These are phyloP conservation scores for Daldinia childiae DNA, from an alignment of 495 filamentous ascomycete genomes.

Conservation along the genomic window DNA sequence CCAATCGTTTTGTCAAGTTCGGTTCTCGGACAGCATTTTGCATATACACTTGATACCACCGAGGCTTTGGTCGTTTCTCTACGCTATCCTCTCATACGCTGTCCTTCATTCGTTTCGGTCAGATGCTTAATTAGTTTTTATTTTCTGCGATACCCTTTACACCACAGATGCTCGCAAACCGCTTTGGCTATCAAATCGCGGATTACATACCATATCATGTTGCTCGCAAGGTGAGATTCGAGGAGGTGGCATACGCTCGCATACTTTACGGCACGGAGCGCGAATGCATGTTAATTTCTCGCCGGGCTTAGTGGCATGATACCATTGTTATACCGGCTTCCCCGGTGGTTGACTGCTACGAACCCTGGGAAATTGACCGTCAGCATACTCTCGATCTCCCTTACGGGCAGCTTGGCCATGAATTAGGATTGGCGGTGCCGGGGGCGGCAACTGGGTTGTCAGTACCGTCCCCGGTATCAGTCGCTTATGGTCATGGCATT, in stretches of 20 bases:
- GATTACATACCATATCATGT: constrained; percentile 26
- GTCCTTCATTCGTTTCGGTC: constrained; percentile 30
- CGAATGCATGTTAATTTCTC: constrained; percentile 12
- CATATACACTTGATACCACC: constrained; percentile 46
- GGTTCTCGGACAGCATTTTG: constrained; percentile 34
- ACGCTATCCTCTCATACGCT: constrained; percentile 18
- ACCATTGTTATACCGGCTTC: background rate
- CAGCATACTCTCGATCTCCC: constrained; percentile 4
- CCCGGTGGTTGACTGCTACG: background rate
- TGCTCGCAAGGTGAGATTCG: constrained; percentile 6
- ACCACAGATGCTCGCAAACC: constrained; percentile 36
- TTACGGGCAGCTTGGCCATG: constrained; percentile 13
- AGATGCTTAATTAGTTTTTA: constrained; percentile 24
- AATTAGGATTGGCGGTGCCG: constrained; percentile 3
- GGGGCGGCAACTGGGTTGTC: constrained; percentile 15
- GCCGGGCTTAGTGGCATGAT: background rate
- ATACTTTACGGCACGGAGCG: constrained; percentile 10
- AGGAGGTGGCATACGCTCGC: background rate
- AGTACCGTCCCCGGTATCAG: constrained; percentile 18
- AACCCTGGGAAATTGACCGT: background rate
- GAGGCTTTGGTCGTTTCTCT: constrained; percentile 34
- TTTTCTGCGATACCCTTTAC: constrained; percentile 38
- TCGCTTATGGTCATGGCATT: constrained; percentile 34
- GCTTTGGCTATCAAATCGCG: constrained; percentile 21
- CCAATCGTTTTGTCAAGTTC: constrained; percentile 24